Percentiles rank a stretch among this genome's conserved stretches.
phyloP scores from a whole-genome alignment of 2,329 filamentous ascomycete genomes.

The Tolypocladium guangdongense region DNA sequence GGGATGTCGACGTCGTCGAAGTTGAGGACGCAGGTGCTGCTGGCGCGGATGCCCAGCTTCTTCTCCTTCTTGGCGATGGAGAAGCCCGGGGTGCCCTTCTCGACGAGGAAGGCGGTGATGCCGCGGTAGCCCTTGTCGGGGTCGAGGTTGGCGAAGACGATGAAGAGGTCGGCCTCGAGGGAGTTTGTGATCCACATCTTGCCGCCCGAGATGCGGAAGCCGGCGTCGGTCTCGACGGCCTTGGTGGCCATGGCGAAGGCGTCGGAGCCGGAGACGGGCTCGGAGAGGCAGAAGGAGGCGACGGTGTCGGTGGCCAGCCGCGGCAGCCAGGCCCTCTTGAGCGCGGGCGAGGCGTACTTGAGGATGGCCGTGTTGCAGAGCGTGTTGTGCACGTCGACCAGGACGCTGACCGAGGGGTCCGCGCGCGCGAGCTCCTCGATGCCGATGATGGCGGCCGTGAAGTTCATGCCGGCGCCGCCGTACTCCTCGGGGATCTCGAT shows the following conservation, averaged over 20 bases:
- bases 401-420: constrained; percentile 87
- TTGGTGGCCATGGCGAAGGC: constrained; percentile 92
- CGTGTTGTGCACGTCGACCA: constrained; percentile 97
- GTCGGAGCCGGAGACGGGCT: constrained; percentile 87
- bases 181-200: constrained; percentile 99
- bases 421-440: constrained; percentile 94
- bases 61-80: constrained; percentile 99
- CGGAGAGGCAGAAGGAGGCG: constrained; percentile 84
- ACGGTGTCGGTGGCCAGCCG: constrained; percentile 81
- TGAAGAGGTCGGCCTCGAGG: constrained; percentile 87
- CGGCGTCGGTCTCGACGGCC: constrained; percentile 69
- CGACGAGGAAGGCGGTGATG: constrained; percentile 90
- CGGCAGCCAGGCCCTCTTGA: constrained; percentile 84
- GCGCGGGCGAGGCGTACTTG: constrained; percentile 66
- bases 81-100: constrained; percentile 84
- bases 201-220: constrained; percentile 78
- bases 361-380: constrained; percentile 89
- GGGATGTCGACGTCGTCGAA: constrained; percentile 94
- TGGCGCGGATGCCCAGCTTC: constrained; percentile 94
- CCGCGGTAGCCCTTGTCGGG: constrained; percentile 90
- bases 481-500: constrained; percentile 97
- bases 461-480: constrained; percentile 97
- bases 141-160: constrained; percentile 95
- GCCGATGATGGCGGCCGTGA: constrained; percentile 87
- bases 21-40: constrained; percentile 93